Evolutionary conservation across 2,329 filamentous ascomycete genomes (phyloP), one percentile per base, ranked within the genome.

Genomic region (Fusarium fujikuroi): DNA sequence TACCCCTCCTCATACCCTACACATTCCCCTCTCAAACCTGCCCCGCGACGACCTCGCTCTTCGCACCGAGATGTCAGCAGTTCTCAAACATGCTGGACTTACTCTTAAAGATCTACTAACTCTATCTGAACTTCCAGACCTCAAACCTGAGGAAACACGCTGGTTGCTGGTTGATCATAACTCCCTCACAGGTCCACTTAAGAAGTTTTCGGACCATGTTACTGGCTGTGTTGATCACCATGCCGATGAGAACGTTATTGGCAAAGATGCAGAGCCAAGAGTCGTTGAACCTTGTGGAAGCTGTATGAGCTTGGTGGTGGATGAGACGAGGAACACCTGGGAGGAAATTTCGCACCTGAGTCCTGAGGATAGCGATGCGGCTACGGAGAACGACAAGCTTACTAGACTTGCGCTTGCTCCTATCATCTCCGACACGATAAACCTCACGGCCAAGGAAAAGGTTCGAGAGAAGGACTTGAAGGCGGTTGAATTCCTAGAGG

Each of bases 151-250:
- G 32, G 87, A 89, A 52, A 92, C 92, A 3, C 85, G 84, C 56
- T 95, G 92, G 92, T 82, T 94, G 23, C 84, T 96, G 2, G 92
- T 96, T 8, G 93, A 96, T 82, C 94, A 96, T 84, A 96, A 96
- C 79, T 87, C 85, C 2, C 84, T 94, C 53, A 91, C 92, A 10
- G 92, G 92, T 1, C 76, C 82, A 19, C 83, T 95, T 21, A 81
- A 79, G 42, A 80, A 84, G 21, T 93, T 90, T 77, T 82, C 83
- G 1, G 69, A 78, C 8, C 83, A 84, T 14, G 87, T 95, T 1
- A 82, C 86, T 9, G 92, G 91, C 8, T 91, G 91, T 72, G 88
- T 96, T 60, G 93, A 96, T 81, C 93, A 96, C 81, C 94, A 96
- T 79, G 90, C 88, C 2, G 93, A 96, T 70, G 93, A 96, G 77